These are phyloP conservation scores for Neonectria hederae DNA, from an alignment of 2,329 filamentous ascomycete genomes.

Conservation along the genomic window DNA sequence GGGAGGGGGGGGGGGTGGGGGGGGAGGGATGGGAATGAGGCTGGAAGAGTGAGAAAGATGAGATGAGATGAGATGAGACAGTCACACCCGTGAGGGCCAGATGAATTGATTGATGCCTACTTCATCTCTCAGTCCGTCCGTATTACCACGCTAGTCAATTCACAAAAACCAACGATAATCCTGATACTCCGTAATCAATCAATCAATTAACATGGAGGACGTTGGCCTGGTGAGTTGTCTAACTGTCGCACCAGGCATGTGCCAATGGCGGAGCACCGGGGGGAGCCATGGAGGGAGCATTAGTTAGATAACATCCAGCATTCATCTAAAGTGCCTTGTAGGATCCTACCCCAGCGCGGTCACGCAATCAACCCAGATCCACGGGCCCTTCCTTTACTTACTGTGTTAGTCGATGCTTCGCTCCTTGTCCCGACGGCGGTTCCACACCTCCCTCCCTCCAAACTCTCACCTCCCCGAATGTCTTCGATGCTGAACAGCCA, in stretches of 20 bases:
- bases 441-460: constrained; percentile 3
- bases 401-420: no score
- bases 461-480: background rate
- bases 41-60: background rate
- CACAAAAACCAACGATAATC: background rate
- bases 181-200: background rate
- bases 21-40: background rate
- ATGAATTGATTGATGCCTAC: constrained; percentile 8
- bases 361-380: constrained; percentile 24
- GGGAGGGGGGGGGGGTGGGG: no score
- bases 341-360: constrained; percentile 1
- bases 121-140: background rate
- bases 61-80: constrained; percentile 25
- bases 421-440: background rate
- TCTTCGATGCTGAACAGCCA: background rate
- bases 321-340: constrained; percentile 9
- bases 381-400: constrained; percentile 1
- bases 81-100: constrained; percentile 9
- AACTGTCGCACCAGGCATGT: background rate
- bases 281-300: no score
- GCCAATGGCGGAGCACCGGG: background rate
- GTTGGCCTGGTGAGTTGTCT: background rate
- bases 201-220: background rate
- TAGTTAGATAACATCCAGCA: no score
- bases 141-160: background rate